Base-by-base conservation (phyloP, 768 basidiomycete genomes). In the Pulveroboletus ravenelii region DNA sequence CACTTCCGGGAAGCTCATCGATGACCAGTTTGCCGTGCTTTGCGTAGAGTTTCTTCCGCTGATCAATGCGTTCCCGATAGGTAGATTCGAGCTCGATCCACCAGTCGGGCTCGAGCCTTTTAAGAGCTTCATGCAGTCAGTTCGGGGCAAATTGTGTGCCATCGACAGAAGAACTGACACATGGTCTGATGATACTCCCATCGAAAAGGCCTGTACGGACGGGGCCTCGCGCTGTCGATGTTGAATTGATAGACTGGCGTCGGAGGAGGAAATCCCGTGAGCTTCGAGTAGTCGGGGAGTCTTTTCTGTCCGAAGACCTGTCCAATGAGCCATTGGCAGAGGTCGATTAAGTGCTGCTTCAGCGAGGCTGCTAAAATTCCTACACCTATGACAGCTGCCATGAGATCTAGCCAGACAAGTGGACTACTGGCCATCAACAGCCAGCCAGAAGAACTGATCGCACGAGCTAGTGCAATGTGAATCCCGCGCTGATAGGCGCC, bases 141-240 rank as follows among this genome's bases (percentile, higher is more conserved):
- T 32, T 10, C 46, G 4, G 12, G 9, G 14, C 13, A 37, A 12
- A 0, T 23, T 12, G 10, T 35, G 27, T 13, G n/a, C 12, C 18
- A 23, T 20, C 10, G 18, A 41, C n/a, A 13, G 9, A n/a, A 37
- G 8, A 9, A 49, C 72, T 32, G 59, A 78, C 78, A 70, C 79
- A 79, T 80, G n/a, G 66, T 79, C 55, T 81, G 79, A 53, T 79
- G 72, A 48, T 79, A 81, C 41, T 66, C 66, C 78, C 79, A 81
- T 53, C 78, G 71, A 55, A 81, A 78, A 0, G 79, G 79, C 23
- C 79, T 71, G 60, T 81, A 80, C 13, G 79, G 79, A 42, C 78
- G 70, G 3, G 79, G 65, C 49, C 65, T 72, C 9, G 78, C 71
- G 4, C 53, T 65, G 43, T 68, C 64, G 29, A 81, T 61, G 45